Base-by-base conservation (phyloP, 108 stramenopile species). In the Cyclotella baltica region DNA sequence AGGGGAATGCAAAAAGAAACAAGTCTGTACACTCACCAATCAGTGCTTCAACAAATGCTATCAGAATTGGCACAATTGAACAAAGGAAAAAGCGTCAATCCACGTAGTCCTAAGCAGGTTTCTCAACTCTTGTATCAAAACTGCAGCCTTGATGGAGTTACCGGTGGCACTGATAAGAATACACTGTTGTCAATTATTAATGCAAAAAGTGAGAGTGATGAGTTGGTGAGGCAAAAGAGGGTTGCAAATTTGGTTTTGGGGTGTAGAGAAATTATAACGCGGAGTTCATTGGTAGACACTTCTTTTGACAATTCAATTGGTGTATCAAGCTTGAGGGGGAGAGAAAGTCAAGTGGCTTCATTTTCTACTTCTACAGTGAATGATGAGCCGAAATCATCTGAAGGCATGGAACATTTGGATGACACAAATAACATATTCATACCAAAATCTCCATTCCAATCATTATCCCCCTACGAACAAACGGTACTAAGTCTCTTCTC, bases 31-130 rank as follows among this genome's bases (percentile, higher is more conserved):
- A 58, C 4, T 31, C 30, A 61, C 13, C 19, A 3, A 13, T 16
- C 16, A 30, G 15, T 61, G 15, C 15, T 61, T 15, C 59, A 61
- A 34, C 59, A 34, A 61, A 34, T 61, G 59, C 70, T 79, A 37
- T 27, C 46, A 22, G 55, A 61, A 36, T 30, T 79, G 8, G 62
- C 78, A 47, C 16, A 37, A 0, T 57, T 86, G 3, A 86, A 89
- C 68, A 71, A 36, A 51, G 81, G 76, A 29, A 47, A 68, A 33
- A 16, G 37, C 1, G 57, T 94, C 55, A 92, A 94, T 81, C 76
- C 89, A 50, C 90, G 89, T 19, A 89, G 88, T 81, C 91, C 87
- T 8, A 85, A 71, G 33, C 93, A 93, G 68, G 89, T 91, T n/a
- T 88, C 91, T 1, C 50, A 38, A 31, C 81, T 91, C 3, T 67